Conservation (phyloP, 345 rosid species). For the Hibiscus mutabilis region DNA sequence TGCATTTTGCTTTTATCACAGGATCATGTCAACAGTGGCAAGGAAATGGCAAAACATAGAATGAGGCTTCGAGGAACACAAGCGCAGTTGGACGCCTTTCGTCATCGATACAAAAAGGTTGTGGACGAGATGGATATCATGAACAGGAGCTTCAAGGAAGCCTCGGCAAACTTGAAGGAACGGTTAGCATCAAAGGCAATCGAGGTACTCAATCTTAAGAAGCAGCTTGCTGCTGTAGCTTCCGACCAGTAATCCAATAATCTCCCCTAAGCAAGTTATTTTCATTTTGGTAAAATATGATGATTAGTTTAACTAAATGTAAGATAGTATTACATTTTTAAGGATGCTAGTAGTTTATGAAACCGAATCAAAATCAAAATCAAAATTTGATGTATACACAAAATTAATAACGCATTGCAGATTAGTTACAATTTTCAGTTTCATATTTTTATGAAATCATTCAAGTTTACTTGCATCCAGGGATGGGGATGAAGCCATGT, state of each 20-base stretch:
- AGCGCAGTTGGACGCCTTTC: conserved; percentile 56
- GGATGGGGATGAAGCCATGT: too few species aligned
- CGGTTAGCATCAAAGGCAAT: conserved; percentile 42
- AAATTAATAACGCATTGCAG: too few species aligned
- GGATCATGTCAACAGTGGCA: conserved; percentile 37
- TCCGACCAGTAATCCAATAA: neutral
- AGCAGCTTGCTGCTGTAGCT: conserved; percentile 46
- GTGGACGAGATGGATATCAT: conserved; percentile 43
- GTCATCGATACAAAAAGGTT: conserved; percentile 41
- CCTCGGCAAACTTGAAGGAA: conserved; percentile 56
- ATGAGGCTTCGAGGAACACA: conserved; percentile 80
- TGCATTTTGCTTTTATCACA: conserved; percentile 13
- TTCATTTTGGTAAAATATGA: too few species aligned
- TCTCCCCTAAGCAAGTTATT: neutral
- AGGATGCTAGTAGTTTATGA: too few species aligned
- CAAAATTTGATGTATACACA: too few species aligned
- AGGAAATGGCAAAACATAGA: conserved; percentile 57
- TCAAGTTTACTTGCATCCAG: too few species aligned
- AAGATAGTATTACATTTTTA: too few species aligned
- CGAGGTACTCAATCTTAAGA: conserved; percentile 64
- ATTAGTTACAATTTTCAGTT: too few species aligned
- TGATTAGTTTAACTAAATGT: too few species aligned
- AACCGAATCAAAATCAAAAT: too few species aligned
- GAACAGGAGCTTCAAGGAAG: conserved; percentile 59
- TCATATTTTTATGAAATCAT: too few species aligned